Base-by-base conservation (phyloP, 2,329 filamentous ascomycete species). In the Colletotrichum spinosum region DNA sequence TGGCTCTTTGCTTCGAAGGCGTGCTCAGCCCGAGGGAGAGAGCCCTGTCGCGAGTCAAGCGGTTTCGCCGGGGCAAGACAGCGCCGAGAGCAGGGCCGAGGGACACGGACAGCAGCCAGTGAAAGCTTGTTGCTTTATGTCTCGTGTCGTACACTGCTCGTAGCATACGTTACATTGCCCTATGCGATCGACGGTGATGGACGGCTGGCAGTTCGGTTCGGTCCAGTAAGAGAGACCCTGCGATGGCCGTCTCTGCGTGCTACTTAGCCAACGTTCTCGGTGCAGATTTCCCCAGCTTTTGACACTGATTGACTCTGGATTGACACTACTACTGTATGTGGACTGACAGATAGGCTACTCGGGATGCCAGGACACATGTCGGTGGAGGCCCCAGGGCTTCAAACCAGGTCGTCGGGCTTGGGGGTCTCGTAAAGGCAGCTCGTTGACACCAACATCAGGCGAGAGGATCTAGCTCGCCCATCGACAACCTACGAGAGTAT, bases 11-110 rank as follows among this genome's bases (percentile, higher is more conserved):
- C 44, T 41, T 17, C 25, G 44, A 10, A 17, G 44, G 6, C 44
- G 15, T n/a, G 44, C 15, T 25, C 25, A 25, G 25, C n/a, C 15
- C 44, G 15, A 46, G 44, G 25, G n/a, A 25, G 5, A 15, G 10
- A 11, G 9, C 53, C 53, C 53, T 56, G 54, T 48, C 15, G 33
- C 35, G 54, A 54, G 53, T 65, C 60, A 60, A 58, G 50, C 64
- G 41, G 53, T 42, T 42, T 33, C 38, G 35, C 55, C 33, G 37
- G 42, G 55, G n/a, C 25, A 5, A 37, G 15, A 45, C 61, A 60
- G 56, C 61, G 61, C 61, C 61, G 38, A 60, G 60, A 54, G 42
- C 34, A 38, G 17, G 15, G 45, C 35, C 55, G 42, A 64, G 60
- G 42, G 35, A 39, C 48, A 44, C 46, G 35, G 25, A 52, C n/a